Base-by-base conservation (phyloP, 495 filamentous ascomycete species). In the Aspergillus conjunctus region DNA sequence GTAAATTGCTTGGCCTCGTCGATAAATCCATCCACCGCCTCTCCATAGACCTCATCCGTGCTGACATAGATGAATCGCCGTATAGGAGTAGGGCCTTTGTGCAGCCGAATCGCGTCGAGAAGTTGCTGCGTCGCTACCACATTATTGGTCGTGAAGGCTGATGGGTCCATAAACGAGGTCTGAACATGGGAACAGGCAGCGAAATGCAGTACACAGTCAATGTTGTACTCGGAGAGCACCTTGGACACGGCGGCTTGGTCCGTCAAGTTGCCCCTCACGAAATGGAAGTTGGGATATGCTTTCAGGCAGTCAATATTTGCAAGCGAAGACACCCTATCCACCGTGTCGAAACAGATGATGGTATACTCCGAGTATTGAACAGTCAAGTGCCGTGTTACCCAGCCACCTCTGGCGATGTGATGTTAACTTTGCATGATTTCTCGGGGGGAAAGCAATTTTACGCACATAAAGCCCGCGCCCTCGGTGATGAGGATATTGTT, bases 31-130 rank as follows among this genome's bases (percentile, higher is more conserved):
- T 88, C 87, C 41, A 83, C 83, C 20, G 87, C 86, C 69, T 91
- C 88, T 51, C 89, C 88, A 66, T 91, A 92, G 4, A 90, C 89
- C 68, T 92, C 88, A 71, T 91, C 89, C 8, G 89, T 91, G 10
- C 85, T 88, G 50, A 90, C 81, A 67, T 91, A 87, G 66, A 91
- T 83, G 68, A 91, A 91, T 46, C 84, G 75, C 58, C 78, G 81
- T 65, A 91, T 80, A n/a, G n/a, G n/a, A n/a, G n/a, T n/a, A n/a
- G n/a, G n/a, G 3, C 18, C 12, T 31, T 81, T 81, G 45, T 84
- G 78, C 63, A 83, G 81, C 66, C 85, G 85, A 11, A 85, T 84
- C 65, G 83, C 82, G 68, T 92, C 89, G 17, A 91, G 71, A 43
- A 92, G 77, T 22, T 87, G 82, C 66, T 91, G 88, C 5, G 89